phyloP scores from a whole-genome alignment of 2,329 filamentous ascomycete species.

The Nemania sp. region DNA sequence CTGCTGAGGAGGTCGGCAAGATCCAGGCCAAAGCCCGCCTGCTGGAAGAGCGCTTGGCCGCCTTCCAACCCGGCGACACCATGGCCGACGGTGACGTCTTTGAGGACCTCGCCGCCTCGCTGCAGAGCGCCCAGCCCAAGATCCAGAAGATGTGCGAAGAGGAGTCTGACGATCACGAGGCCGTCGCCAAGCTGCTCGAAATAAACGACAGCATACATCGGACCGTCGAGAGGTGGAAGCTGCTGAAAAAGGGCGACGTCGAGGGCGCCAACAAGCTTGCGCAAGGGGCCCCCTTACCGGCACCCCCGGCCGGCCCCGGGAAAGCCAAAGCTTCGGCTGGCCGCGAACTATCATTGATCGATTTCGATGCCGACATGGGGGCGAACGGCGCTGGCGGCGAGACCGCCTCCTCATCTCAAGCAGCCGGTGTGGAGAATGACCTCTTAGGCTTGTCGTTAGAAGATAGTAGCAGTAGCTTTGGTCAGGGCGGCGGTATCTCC shows the following conservation, averaged over 20 bases:
- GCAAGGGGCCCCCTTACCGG: constrained; percentile 64
- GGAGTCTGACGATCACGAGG: constrained; percentile 94
- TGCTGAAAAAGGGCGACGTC: constrained; percentile 93
- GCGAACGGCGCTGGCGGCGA: constrained; percentile 46
- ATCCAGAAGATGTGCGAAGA: constrained; percentile 99
- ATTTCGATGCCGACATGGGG: constrained; percentile 73
- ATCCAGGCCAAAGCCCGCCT: constrained; percentile 94
- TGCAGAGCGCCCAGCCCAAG: constrained; percentile 94
- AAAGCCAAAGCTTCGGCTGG: constrained; percentile 53
- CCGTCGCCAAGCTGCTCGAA: constrained; percentile 90
- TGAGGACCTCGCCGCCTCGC: constrained; percentile 82
- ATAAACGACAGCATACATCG: constrained; percentile 99
- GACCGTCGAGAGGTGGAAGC: constrained; percentile 91
- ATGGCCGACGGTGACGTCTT: constrained; percentile 71
- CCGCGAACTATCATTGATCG: constrained; percentile 88
- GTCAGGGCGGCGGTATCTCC: constrained; percentile 79
- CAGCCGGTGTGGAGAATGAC: constrained; percentile 81
- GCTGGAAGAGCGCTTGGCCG: constrained; percentile 88
- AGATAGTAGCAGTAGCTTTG: constrained; percentile 63
- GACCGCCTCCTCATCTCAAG: constrained; percentile 50
- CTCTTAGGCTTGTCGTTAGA: constrained; percentile 84
- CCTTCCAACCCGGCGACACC: constrained; percentile 78
- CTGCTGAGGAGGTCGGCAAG: constrained; percentile 90
- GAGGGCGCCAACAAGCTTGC: constrained; percentile 83
- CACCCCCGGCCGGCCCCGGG: constrained; percentile 53